Evolutionary conservation across 2,329 filamentous ascomycete species (phyloP).

Genomic region (Talaromyces rugulosus): DNA sequence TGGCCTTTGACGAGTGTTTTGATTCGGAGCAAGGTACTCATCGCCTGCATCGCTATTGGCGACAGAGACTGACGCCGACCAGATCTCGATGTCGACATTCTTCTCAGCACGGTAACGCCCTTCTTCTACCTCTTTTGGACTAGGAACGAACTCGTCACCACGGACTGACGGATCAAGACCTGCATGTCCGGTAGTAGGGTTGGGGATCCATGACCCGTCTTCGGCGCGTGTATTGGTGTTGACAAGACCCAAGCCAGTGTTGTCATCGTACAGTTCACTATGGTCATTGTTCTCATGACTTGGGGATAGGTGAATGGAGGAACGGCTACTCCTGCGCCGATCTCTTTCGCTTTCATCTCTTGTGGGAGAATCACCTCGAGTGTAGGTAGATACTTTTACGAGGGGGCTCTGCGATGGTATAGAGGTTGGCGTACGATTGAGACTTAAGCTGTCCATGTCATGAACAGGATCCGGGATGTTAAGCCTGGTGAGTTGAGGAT

Average conservation of each 20-base stretch:
- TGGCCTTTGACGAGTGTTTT: constrained; percentile 16
- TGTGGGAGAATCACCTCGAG: constrained; percentile 42
- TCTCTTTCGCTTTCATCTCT: constrained; percentile 20
- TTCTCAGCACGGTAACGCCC: constrained; percentile 46
- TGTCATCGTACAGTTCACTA: constrained; percentile 17
- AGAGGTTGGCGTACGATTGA: constrained; percentile 17
- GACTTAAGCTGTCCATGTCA: constrained; percentile 21
- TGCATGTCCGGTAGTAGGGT: constrained; percentile 35
- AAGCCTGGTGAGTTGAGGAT: constrained; percentile 13
- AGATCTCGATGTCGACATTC: constrained; percentile 51
- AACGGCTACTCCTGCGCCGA: constrained; percentile 26
- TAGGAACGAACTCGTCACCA: constrained; percentile 42
- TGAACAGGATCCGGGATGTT: constrained; percentile 14
- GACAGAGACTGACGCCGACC: constrained; percentile 49
- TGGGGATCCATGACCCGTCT: constrained; percentile 45
- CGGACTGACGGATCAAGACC: constrained; percentile 47
- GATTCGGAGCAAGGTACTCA: constrained; percentile 18
- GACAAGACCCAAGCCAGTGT: constrained; percentile 14
- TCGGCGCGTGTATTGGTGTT: constrained; percentile 31
- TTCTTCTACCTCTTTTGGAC: constrained; percentile 48
- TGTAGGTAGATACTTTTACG: constrained; percentile 40
- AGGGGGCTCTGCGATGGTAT: constrained; percentile 38
- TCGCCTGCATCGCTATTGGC: constrained; percentile 40
- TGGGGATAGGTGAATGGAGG: constrained; percentile 34
- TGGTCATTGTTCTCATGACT: constrained; percentile 25